phyloP scores from a whole-genome alignment of 148 eudicot species.

The Camellia granthamiana region DNA sequence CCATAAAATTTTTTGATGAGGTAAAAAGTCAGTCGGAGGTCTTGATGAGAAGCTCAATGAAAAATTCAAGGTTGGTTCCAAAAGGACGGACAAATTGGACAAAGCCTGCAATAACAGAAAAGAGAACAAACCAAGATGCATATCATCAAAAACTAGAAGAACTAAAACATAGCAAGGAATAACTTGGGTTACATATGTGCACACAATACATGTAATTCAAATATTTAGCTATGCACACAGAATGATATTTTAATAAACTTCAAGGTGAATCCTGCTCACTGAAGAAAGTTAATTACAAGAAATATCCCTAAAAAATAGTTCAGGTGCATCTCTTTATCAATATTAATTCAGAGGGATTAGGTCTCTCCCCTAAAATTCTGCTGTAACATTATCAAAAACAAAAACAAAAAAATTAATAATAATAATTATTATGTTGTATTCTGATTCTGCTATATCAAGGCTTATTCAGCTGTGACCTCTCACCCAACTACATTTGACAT shows the following conservation, averaged over 20 bases:
- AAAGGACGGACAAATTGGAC: constrained; percentile 31
- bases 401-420: too few relatives aligned
- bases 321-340: too few relatives aligned
- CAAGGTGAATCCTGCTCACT: neutral
- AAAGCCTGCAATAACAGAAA: constrained; percentile 41
- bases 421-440: too few relatives aligned
- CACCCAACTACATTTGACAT: too few relatives aligned
- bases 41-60: constrained; percentile 64
- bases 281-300: neutral
- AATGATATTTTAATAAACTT: neutral
- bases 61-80: constrained; percentile 44
- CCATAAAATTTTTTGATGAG: constrained; percentile 79
- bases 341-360: neutral
- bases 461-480: too few relatives aligned
- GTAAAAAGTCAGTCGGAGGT: constrained; percentile 65
- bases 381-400: neutral
- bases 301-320: neutral
- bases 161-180: neutral
- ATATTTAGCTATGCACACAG: neutral
- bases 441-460: too few relatives aligned
- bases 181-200: neutral
- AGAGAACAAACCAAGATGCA: constrained; percentile 1
- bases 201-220: neutral
- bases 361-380: neutral
- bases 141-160: neutral